phyloP scores from a whole-genome alignment of 805 yeast species.

The Candida andamanensis region DNA sequence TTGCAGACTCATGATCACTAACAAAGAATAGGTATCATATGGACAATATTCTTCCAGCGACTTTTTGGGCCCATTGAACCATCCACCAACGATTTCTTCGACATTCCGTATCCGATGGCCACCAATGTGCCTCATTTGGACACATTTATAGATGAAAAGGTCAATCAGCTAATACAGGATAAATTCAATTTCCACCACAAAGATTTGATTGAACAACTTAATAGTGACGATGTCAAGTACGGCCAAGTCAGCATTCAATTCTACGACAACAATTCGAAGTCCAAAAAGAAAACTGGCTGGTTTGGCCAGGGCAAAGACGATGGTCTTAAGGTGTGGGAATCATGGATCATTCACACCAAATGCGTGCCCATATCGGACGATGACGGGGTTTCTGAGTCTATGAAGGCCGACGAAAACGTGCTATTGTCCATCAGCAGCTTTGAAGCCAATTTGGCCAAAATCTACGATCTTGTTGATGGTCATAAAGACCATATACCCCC shows the following conservation, averaged over 20 bases:
- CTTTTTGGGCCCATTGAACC: constrained; percentile 63
- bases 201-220: no score
- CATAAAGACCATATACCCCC: constrained; percentile 71
- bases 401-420: constrained; percentile 10
- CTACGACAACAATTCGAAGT: constrained; percentile 28
- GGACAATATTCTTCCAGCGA: constrained; percentile 65
- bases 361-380: constrained; percentile 28
- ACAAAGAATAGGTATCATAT: constrained; percentile 43
- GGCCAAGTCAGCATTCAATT: constrained; percentile 37
- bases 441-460: constrained; percentile 36
- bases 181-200: no score
- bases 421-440: constrained; percentile 32
- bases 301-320: constrained; percentile 40
- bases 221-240: constrained; percentile 2
- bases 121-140: constrained; percentile 47
- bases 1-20: neutral
- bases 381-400: neutral
- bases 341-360: constrained; percentile 55
- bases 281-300: constrained; percentile 49
- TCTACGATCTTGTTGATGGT: constrained; percentile 49
- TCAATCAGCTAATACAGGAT: constrained; percentile 26
- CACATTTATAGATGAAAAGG: constrained; percentile 30
- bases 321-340: constrained; percentile 58
- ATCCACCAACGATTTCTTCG: constrained; percentile 48
- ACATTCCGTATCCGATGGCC: constrained; percentile 54